Evolutionary conservation across 148 eudicot genomes (phyloP).

Genomic region (Vaccinium corymbosum): DNA sequence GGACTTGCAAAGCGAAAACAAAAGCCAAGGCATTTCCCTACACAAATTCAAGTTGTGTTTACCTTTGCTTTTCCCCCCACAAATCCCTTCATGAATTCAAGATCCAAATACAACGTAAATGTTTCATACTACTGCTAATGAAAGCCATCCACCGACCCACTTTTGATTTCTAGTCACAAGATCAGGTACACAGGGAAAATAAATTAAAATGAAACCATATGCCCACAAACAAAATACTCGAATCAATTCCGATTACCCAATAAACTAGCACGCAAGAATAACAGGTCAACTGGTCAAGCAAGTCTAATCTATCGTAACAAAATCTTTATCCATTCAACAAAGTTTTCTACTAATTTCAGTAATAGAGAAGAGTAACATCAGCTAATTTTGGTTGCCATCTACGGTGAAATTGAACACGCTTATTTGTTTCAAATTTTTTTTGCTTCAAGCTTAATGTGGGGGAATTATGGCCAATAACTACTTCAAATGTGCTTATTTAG

Average conservation of each 20-base stretch:
- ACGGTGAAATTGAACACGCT: neutral
- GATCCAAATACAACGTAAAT: neutral
- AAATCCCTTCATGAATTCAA: neutral
- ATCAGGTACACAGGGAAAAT: neutral
- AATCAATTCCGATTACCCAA: neutral
- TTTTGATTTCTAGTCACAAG: neutral
- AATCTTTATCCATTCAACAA: neutral
- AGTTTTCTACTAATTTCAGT: neutral
- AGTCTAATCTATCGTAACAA: neutral
- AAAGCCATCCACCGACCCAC: neutral
- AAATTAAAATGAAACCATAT: neutral
- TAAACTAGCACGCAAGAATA: neutral
- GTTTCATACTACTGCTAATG: neutral
- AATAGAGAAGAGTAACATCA: neutral
- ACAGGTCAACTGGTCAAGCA: neutral
- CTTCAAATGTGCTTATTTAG: neutral
- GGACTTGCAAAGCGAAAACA: neutral
- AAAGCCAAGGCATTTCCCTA: neutral
- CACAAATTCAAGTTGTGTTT: neutral
- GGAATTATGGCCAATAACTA: neutral
- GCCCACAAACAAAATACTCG: neutral
- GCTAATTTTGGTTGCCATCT: neutral
- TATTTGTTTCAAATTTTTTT: neutral
- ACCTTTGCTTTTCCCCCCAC: neutral
- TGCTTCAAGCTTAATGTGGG: neutral